Evolutionary conservation across 106 monocot genomes (phyloP), one percentile per base, ranked within the genome.

Genomic region (Platanthera zijinensis): DNA sequence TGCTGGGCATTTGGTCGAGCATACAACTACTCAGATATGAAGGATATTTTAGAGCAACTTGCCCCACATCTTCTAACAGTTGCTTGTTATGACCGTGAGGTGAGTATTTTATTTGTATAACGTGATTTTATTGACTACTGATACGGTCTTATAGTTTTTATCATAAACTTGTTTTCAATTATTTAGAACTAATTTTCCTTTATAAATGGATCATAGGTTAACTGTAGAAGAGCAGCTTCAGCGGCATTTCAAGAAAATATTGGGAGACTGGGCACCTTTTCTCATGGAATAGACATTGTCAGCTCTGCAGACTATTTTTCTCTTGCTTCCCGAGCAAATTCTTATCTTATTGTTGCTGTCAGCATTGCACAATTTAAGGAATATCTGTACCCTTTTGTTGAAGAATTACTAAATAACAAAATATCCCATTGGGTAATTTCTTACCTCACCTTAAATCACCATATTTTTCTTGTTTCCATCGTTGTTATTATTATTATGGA

Each of bases 241-340:
- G 97, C 97, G 82, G 97, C 97, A 74, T 94, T 99, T 79, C 97
- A 99, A 83, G 97, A 99, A 84, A 99, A 99, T 90, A 91, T 99
- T 77, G 97, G 97, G 85, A 87, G 97, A 52, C 97, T 92, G 51
- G 97, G 97, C 14, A 56, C 71, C 57, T 99, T 94, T 87, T 88
- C 88, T 28, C 89, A 99, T 90, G 97, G 97, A 75, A 99, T 99
- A 75, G 85, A 94, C 59, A 92, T 99, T 70, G 88, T 99, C 12
- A 94, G 91, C 77, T 69, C 86, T 50, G 91, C 94, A 56, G 94
- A 99, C 81, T 99, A 94, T 86, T 99, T 99, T 82, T 87, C 97
- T 78, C 86, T 99, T 48, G 83, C 97, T 14, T 93, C 91, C 72
- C 82, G 97, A 71, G 13, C 80, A 77, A 99, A 92, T 76, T 99